Evolutionary conservation across 805 yeast species (phyloP).

Genomic region (Candida corydali): DNA sequence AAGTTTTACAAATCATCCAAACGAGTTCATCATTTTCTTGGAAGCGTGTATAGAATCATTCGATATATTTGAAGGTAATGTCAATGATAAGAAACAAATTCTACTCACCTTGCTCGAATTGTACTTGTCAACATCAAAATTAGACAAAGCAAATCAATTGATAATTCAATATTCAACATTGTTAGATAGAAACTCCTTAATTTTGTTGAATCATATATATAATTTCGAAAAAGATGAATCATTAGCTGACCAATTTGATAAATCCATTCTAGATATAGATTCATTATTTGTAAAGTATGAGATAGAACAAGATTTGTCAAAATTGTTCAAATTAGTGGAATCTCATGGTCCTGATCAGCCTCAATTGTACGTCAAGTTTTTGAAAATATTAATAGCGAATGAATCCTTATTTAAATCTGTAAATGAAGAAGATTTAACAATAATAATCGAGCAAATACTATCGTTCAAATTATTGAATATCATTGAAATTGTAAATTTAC

Average conservation of each 20-base stretch:
- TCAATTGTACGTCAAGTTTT: slow-evolving; percentile 60
- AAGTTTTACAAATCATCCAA: slow-evolving; percentile 79
- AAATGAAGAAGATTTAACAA: slow-evolving; percentile 37
- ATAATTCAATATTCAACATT: slow-evolving; percentile 43
- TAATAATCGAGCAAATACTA: slow-evolving; percentile 52
- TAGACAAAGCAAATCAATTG: slow-evolving; percentile 54
- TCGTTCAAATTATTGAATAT: slow-evolving; percentile 58
- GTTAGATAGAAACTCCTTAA: slow-evolving; percentile 52
- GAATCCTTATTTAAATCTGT: slow-evolving; percentile 47
- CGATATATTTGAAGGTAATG: slow-evolving; percentile 68
- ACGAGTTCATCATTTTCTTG: slow-evolving; percentile 84
- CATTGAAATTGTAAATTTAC: slow-evolving; percentile 67
- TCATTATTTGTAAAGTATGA: slow-evolving; percentile 65
- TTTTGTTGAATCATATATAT: slow-evolving; percentile 55
- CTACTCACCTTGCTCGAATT: slow-evolving; percentile 77
- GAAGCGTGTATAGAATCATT: slow-evolving; percentile 87
- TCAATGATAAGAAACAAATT: slow-evolving; percentile 67
- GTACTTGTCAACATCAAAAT: slow-evolving; percentile 59
- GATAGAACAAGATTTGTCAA: slow-evolving; percentile 52
- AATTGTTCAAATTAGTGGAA: slow-evolving; percentile 53
- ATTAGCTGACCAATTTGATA: slow-evolving; percentile 45
- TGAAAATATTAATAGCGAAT: slow-evolving; percentile 58
- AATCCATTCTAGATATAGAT: slow-evolving; percentile 37
- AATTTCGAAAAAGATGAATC: too few species aligned
- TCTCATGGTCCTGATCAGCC: slow-evolving; percentile 61